Conservation (phyloP, 2,329 filamentous ascomycete genomes). For the Aspergillus proliferans region DNA sequence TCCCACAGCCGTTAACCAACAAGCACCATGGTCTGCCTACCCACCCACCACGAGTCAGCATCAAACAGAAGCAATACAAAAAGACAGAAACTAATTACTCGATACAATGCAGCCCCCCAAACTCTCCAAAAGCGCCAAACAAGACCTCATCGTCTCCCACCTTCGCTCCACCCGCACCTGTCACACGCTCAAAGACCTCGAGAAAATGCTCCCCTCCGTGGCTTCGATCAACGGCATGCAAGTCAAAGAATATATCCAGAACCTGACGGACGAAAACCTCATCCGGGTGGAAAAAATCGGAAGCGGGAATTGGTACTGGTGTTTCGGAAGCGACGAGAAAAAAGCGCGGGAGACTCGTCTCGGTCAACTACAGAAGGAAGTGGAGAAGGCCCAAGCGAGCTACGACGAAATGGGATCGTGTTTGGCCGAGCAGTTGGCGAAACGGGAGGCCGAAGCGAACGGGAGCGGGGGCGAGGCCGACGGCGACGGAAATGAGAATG, state of each 20-base stretch:
- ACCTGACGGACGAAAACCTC: slow-evolving; percentile 55
- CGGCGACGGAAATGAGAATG: slow-evolving; percentile 5
- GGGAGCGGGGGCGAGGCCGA: background rate
- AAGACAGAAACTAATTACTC: background rate
- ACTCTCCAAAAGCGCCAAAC: slow-evolving; percentile 53
- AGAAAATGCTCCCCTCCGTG: slow-evolving; percentile 56
- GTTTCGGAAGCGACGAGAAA: slow-evolving; percentile 55
- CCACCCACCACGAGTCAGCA: background rate
- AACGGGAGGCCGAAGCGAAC: slow-evolving; percentile 21
- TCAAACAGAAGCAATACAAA: background rate
- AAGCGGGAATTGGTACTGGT: slow-evolving; percentile 68
- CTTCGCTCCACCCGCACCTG: slow-evolving; percentile 56
- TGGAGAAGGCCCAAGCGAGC: slow-evolving; percentile 22
- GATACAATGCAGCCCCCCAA: slow-evolving; percentile 41
- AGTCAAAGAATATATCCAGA: slow-evolving; percentile 61
- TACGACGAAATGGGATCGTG: slow-evolving; percentile 29
- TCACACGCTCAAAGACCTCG: slow-evolving; percentile 62
- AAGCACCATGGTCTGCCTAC: background rate
- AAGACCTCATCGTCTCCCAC: slow-evolving; percentile 53
- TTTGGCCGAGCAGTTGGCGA: slow-evolving; percentile 31
- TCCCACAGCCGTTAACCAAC: background rate
- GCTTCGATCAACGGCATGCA: slow-evolving; percentile 61
- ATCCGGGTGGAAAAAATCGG: slow-evolving; percentile 65
- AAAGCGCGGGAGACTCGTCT: slow-evolving; percentile 36
- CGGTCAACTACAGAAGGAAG: slow-evolving; percentile 21